Evolutionary conservation across 2,329 filamentous ascomycete species (phyloP), one percentile per base, ranked within the genome.

Genomic region (Plenodomus lindquistii): DNA sequence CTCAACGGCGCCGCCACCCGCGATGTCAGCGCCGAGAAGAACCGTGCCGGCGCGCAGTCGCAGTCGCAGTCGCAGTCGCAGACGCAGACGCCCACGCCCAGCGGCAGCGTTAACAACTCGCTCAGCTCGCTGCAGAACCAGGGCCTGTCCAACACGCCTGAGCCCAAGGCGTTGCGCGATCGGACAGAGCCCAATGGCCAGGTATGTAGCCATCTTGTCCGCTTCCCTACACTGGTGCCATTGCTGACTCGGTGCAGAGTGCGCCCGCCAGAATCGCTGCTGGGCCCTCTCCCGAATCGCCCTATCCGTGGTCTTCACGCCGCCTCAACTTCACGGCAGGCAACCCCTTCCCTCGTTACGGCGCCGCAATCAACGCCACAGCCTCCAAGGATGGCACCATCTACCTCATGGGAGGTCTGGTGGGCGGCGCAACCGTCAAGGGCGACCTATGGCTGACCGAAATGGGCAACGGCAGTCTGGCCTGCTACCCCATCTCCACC

Each of bases 381-480:
- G 89, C 92, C 19, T 97, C 92, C 34, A 97, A 97, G 75, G 94
- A 99, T 73, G 95, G 95, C 50, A 91, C 96, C 63, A 89, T 99
- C 48, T 99, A 97, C 67, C 82, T 99, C 67, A 97, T 99, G 92
- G 94, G 94, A 55, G 94, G 94, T 42, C 76, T 99, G 52, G 93
- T 99, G 64, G 93, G 96, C 67, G 93, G 93, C 59, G 89, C 91
- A 31, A 96, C 91, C 2, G 94, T 97, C 37, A 97, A 97, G 70
- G 94, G 94, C 40, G 94, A 99, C 75, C 75, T 99, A 39, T 99
- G 95, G 95, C 88, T 97, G 85, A 88, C 97, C 39, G 94, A 99
- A 73, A 90, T 91, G 52, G 91, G 88, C 43, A 79, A 77, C 24
- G 87, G 86, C 8, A 92, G 84, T 70, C 85, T 97, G 79, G 84